Conservation (phyloP, 164 flowering plant species). For the Vitis vinifera region DNA sequence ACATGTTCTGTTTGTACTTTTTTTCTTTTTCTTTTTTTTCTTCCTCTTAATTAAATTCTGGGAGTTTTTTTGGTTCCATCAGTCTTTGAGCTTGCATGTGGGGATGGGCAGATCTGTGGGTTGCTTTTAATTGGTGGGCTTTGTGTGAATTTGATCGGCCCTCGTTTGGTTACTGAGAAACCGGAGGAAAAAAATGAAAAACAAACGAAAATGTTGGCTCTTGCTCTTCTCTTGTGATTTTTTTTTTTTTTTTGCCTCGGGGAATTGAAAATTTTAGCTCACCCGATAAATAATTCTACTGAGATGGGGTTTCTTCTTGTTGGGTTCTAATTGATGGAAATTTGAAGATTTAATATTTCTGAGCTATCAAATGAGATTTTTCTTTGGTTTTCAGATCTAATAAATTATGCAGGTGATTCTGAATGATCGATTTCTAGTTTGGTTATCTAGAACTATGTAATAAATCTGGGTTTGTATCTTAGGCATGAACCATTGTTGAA, state of each 20-base stretch:
- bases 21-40: background rate
- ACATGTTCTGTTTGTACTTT: background rate
- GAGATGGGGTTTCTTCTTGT: too few species aligned
- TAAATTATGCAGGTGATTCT: background rate
- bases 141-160: too few species aligned
- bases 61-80: background rate
- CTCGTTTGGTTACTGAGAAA: slow-evolving; percentile 1
- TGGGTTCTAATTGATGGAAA: too few species aligned
- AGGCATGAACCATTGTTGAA: background rate
- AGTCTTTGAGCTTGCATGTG: background rate
- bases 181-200: background rate
- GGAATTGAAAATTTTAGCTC: background rate
- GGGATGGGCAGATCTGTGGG: background rate
- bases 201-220: background rate
- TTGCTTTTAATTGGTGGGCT: too few species aligned
- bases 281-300: background rate
- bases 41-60: background rate
- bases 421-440: background rate
- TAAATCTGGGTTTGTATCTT: background rate
- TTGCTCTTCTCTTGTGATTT: background rate
- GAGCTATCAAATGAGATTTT: background rate
- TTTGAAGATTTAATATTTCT: background rate
- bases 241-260: background rate
- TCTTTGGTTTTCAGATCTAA: background rate
- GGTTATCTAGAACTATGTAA: background rate